phyloP scores from a whole-genome alignment of 768 basidiomycete genomes.

The Hortiboletus flavorubellus region DNA sequence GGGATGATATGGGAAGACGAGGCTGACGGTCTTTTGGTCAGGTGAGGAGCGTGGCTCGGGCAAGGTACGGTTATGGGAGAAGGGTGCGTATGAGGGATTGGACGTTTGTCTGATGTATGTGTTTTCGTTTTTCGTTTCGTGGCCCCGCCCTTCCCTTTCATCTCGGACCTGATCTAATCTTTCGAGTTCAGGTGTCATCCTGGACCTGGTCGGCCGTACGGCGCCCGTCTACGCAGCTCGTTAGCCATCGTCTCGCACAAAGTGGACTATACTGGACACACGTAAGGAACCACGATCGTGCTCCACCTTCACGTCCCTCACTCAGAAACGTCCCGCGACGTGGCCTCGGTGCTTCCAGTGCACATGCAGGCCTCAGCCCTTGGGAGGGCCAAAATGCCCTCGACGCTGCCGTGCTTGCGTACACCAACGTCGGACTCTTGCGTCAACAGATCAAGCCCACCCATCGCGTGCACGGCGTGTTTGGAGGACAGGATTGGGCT shows the following conservation, averaged over 20 bases:
- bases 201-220: constrained; percentile 66
- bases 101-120: constrained; percentile 70
- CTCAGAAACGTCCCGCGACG: neutral
- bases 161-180: neutral
- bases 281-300: constrained; percentile 40
- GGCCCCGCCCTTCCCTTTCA: no score
- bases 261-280: constrained; percentile 70
- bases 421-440: constrained; percentile 72
- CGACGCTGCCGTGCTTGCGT: constrained; percentile 82
- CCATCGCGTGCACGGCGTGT: constrained; percentile 76
- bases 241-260: constrained; percentile 57
- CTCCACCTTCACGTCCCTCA: neutral
- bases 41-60: constrained; percentile 64
- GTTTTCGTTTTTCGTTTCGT: neutral
- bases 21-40: neutral
- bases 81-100: constrained; percentile 73
- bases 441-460: constrained; percentile 80
- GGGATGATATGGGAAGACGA: no score
- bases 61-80: constrained; percentile 63
- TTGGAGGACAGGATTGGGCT: constrained; percentile 73
- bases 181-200: constrained; percentile 68
- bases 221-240: constrained; percentile 59
- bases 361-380: constrained; percentile 77
- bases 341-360: constrained; percentile 37
- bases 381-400: constrained; percentile 85